phyloP scores from a whole-genome alignment of 768 basidiomycete genomes.

The Mycena polygramma region DNA sequence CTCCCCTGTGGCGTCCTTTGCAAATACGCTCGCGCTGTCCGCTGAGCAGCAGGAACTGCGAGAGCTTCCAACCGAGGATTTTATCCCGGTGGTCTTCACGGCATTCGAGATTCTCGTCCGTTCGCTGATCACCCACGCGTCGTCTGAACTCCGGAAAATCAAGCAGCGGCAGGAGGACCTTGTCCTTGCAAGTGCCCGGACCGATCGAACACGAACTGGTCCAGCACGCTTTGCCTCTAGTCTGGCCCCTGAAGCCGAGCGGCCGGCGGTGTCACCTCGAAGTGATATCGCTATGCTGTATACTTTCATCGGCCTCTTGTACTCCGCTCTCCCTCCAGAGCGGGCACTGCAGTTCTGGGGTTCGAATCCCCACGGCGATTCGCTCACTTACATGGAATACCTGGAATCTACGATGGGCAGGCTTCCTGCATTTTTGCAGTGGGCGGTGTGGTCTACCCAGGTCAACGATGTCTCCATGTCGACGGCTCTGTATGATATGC shows the following conservation, averaged over 20 bases:
- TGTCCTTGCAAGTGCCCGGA: slow-evolving; percentile 74
- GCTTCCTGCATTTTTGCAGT: slow-evolving; percentile 84
- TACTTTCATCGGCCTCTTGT: slow-evolving; percentile 86
- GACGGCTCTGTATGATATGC: slow-evolving; percentile 90
- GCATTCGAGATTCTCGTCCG: slow-evolving; percentile 81
- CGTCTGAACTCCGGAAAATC: slow-evolving; percentile 86
- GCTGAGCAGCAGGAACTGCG: slow-evolving; percentile 61
- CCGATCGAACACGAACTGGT: slow-evolving; percentile 70
- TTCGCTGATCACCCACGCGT: slow-evolving; percentile 80
- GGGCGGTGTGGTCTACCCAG: slow-evolving; percentile 91
- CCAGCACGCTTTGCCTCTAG: slow-evolving; percentile 60
- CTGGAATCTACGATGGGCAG: slow-evolving; percentile 73
- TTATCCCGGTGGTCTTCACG: slow-evolving; percentile 67
- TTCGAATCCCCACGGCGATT: slow-evolving; percentile 59
- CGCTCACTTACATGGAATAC: slow-evolving; percentile 66
- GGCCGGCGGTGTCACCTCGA: slow-evolving; percentile 63
- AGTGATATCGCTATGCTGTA: slow-evolving; percentile 90
- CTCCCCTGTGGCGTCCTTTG: slow-evolving; percentile 51
- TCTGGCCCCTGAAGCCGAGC: slow-evolving; percentile 56
- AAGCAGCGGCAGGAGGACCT: slow-evolving; percentile 92
- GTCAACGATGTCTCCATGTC: slow-evolving; percentile 79
- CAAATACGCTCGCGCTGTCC: slow-evolving; percentile 48
- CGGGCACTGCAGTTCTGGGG: slow-evolving; percentile 91
- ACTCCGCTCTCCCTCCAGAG: slow-evolving; percentile 79
- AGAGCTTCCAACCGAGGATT: slow-evolving; percentile 61